phyloP scores from a whole-genome alignment of 805 yeast genomes.

The Yamadazyma paraphyllophila region DNA sequence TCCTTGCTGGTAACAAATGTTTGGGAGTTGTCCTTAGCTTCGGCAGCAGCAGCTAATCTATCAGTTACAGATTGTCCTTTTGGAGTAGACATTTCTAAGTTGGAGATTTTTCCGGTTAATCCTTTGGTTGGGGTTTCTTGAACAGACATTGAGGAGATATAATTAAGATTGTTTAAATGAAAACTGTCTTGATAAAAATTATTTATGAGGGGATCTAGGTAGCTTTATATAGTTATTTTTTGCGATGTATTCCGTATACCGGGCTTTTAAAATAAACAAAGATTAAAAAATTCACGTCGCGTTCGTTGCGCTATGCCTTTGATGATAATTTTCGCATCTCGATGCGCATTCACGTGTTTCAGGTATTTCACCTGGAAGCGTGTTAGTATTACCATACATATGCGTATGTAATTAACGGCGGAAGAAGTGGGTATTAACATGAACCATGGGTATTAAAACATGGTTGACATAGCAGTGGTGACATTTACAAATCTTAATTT shows the following conservation, averaged over 20 bases:
- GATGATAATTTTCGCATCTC: slow-evolving; percentile 7
- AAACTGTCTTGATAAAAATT: neutral
- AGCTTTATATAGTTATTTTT: slow-evolving; percentile 7
- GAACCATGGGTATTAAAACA: no score
- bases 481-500: neutral
- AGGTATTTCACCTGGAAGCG: neutral
- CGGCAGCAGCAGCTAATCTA: slow-evolving; percentile 42
- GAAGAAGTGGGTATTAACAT: neutral
- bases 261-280: slow-evolving; percentile 7
- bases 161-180: neutral
- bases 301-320: slow-evolving; percentile 5
- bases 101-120: slow-evolving; percentile 43
- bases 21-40: slow-evolving; percentile 31
- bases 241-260: slow-evolving; percentile 5
- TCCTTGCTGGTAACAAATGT: slow-evolving; percentile 20
- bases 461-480: no score
- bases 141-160: slow-evolving; percentile 37
- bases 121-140: slow-evolving; percentile 62
- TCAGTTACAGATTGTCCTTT: slow-evolving; percentile 40
- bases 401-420: neutral
- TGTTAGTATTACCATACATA: neutral
- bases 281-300: slow-evolving; percentile 4
- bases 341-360: slow-evolving; percentile 1
- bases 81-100: slow-evolving; percentile 33
- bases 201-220: neutral